Evolutionary conservation across 352 stramenopile species (phyloP).

Genomic region (Pythium aphanidermatum): DNA sequence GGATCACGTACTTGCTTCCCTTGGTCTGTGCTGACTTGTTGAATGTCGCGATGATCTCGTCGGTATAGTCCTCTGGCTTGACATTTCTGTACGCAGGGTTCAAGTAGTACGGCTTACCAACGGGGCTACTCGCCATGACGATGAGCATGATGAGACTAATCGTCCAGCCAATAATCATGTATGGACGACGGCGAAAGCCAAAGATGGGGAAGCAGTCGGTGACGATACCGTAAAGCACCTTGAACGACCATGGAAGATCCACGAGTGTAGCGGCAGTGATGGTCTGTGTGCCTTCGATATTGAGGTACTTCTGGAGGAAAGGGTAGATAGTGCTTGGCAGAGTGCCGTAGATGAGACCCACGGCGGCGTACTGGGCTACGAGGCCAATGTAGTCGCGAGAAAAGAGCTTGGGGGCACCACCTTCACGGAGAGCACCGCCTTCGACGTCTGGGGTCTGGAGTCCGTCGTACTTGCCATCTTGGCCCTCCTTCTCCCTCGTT

Average conservation of each 20-base stretch:
- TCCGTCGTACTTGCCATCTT: slow-evolving; percentile 22
- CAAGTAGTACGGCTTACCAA: slow-evolving; percentile 42
- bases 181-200: slow-evolving; percentile 53
- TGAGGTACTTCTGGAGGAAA: slow-evolving; percentile 46
- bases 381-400: slow-evolving; percentile 32
- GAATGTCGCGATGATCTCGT: slow-evolving; percentile 21
- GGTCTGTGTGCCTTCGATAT: slow-evolving; percentile 25
- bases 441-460: slow-evolving; percentile 35
- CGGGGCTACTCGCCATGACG: slow-evolving; percentile 32
- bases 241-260: slow-evolving; percentile 49
- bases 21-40: slow-evolving; percentile 27
- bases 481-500: slow-evolving; percentile 14
- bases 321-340: slow-evolving; percentile 44
- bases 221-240: slow-evolving; percentile 59
- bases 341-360: slow-evolving; percentile 39
- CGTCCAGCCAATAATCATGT: slow-evolving; percentile 53
- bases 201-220: slow-evolving; percentile 48
- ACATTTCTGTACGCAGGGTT: slow-evolving; percentile 18
- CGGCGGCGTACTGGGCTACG: slow-evolving; percentile 41
- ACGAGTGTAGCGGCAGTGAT: slow-evolving; percentile 27
- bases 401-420: slow-evolving; percentile 26
- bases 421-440: slow-evolving; percentile 33
- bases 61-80: slow-evolving; percentile 18
- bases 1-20: slow-evolving; percentile 47
- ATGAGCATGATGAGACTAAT: slow-evolving; percentile 40